Base-by-base conservation (phyloP, 1,284 basidiomycete species). In the Phenoliferia sp. region DNA sequence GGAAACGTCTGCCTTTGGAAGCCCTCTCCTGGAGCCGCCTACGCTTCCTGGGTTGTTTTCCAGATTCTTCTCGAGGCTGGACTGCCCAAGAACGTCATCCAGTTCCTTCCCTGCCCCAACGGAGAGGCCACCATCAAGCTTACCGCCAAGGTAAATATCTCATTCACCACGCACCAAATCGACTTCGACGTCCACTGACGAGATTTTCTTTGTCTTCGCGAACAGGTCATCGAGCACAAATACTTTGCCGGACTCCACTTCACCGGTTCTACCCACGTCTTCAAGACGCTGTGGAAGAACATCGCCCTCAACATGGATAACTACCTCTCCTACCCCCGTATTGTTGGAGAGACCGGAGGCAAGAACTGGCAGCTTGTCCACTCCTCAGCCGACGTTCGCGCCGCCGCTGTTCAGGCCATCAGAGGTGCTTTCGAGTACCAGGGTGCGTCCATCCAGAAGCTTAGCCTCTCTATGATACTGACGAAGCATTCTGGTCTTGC, bases 351-450 rank as follows among this genome's bases (percentile, higher is more conserved):
- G 83, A 80, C 80, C 76, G 92, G 94, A 64, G 94, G 95, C 69
- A 99, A 99, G 85, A 98, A 99, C 84, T 98, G 95, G 85, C 95
- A 98, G 82, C 77, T 99, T 65, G 84, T 98, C 61, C 95, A 98
- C 81, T 83, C 86, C 64, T 88, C 88, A 19, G 94, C 94, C 61
- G 90, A 96, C 76, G 82, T 95, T 66, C 85, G 84, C 78, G 92
- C 93, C 70, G 92, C 94, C 36, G 95, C 92, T 62, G 78, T 90
- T 62, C 95, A 99, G 82, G 87, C 85, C 64, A 86, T 99, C 74
- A 86, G 95, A 67, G 91, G 85, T 29, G 94, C 88, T 0, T 99
- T 97, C 80, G 95, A 99, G 81, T 99, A 98, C 81, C 93, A 94
- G 82, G 94, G 92, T 86, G 68, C 48, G 75, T 64, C 28, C 9